Conservation (phyloP, 208 protist species). For the Tritrichomonas foetus region DNA sequence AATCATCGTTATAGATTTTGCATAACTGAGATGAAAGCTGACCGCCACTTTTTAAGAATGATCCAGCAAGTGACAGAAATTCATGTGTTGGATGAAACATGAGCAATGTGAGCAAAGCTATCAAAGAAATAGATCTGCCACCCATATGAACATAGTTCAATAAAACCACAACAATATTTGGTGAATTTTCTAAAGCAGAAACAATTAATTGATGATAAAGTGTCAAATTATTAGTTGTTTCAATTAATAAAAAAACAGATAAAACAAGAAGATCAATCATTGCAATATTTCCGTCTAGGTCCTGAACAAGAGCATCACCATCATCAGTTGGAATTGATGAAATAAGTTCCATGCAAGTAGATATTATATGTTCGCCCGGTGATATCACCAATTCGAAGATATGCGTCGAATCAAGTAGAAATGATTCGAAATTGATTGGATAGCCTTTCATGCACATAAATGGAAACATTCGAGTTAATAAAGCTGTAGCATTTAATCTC, state of each 20-base stretch:
- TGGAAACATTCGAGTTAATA: background rate
- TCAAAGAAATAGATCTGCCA: background rate
- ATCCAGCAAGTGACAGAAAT: background rate
- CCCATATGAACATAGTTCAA: background rate
- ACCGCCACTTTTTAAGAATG: background rate
- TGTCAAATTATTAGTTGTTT: background rate
- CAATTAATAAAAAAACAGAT: background rate
- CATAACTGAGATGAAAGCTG: background rate
- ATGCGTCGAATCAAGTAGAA: background rate
- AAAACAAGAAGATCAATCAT: slow-evolving; percentile 4
- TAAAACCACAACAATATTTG: background rate
- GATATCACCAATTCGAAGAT: background rate
- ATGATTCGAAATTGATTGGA: background rate
- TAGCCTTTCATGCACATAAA: background rate
- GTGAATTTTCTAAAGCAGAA: background rate
- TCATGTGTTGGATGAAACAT: background rate
- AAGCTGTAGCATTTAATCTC: background rate
- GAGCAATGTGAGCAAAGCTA: background rate
- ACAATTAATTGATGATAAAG: background rate
- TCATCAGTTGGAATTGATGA: background rate
- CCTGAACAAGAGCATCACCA: background rate
- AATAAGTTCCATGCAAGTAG: background rate
- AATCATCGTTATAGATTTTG: background rate
- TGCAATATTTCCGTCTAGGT: background rate
- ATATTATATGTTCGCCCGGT: background rate